Evolutionary conservation across 495 filamentous ascomycete species (phyloP).

Genomic region (Podospora anserina): DNA sequence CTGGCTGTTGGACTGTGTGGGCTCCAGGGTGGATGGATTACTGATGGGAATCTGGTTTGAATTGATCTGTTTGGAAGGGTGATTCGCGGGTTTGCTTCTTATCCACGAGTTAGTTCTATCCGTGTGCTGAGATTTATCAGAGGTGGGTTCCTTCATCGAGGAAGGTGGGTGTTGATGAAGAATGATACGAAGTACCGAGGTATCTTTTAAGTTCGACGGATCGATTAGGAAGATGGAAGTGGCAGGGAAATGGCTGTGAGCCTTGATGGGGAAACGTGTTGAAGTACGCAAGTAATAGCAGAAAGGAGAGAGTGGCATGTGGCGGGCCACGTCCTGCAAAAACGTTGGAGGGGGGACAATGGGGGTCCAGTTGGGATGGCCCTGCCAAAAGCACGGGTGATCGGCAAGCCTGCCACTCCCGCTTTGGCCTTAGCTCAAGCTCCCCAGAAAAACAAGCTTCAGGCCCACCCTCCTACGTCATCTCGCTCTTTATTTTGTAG

Average conservation of each 20-base stretch:
- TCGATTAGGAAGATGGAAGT: neutral
- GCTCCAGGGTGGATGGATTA: neutral
- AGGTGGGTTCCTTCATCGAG: slow-evolving; percentile 24
- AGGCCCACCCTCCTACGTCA: neutral
- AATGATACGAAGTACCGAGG: slow-evolving; percentile 1
- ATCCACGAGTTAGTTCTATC: neutral
- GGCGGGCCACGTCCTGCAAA: neutral
- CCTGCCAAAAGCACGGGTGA: slow-evolving; percentile 3
- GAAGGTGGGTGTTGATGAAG: neutral
- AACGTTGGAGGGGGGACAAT: slow-evolving; percentile 1
- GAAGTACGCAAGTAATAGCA: neutral
- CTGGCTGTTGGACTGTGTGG: slow-evolving; percentile 6
- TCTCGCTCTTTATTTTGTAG: neutral
- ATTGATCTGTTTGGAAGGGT: slow-evolving; percentile 13
- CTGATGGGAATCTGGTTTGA: slow-evolving; percentile 8
- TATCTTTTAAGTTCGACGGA: neutral
- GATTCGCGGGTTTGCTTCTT: slow-evolving; percentile 10
- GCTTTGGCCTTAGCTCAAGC: neutral
- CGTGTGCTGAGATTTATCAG: slow-evolving; percentile 5
- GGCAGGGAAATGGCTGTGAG: neutral
- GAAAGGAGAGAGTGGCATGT: neutral
- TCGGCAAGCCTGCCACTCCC: neutral
- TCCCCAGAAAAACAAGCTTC: neutral
- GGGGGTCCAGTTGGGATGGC: neutral
- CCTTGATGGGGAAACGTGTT: neutral